Conservation (phyloP, 768 basidiomycete species). For the Gyrodon lividus region DNA sequence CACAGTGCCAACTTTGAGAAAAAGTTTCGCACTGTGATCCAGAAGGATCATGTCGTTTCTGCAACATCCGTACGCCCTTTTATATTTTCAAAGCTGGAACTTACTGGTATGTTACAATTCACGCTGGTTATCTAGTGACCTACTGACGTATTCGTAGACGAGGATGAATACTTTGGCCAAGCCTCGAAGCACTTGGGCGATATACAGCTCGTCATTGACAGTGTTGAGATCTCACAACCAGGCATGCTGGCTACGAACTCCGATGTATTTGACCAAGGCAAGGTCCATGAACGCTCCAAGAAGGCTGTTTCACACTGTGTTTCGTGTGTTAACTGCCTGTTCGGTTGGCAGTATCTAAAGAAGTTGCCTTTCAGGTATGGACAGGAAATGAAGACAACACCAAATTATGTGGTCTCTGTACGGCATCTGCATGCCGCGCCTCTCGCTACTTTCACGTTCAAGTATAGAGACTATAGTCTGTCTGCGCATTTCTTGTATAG, state of each 20-base stretch:
- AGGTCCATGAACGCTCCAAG: slow-evolving; percentile 31
- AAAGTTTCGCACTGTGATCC: slow-evolving; percentile 4
- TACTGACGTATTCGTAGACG: slow-evolving; percentile 21
- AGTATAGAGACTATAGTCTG: slow-evolving; percentile 29
- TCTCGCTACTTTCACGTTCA: slow-evolving; percentile 29
- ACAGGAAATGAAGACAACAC: slow-evolving; percentile 5
- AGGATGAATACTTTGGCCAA: slow-evolving; percentile 22
- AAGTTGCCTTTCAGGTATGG: slow-evolving; percentile 20
- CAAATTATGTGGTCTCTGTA: neutral
- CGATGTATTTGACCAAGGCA: slow-evolving; percentile 5
- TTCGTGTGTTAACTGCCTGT: slow-evolving; percentile 15
- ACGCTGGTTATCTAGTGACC: too few species aligned
- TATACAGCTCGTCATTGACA: slow-evolving; percentile 15
- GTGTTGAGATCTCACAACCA: neutral
- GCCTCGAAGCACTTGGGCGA: slow-evolving; percentile 20
- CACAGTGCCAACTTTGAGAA: neutral
- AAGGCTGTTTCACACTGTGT: slow-evolving; percentile 31
- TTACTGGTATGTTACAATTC: slow-evolving; percentile 24
- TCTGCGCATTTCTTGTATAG: neutral
- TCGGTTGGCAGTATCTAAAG: neutral
- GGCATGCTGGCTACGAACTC: rapidly evolving
- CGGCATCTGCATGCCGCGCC: slow-evolving; percentile 17
- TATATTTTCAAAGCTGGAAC: slow-evolving; percentile 26
- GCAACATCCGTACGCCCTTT: slow-evolving; percentile 19
- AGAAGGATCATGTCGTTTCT: slow-evolving; percentile 7